Conservation (phyloP, 2,329 filamentous ascomycete genomes). For the Cladosporium austrohemisphaericum region DNA sequence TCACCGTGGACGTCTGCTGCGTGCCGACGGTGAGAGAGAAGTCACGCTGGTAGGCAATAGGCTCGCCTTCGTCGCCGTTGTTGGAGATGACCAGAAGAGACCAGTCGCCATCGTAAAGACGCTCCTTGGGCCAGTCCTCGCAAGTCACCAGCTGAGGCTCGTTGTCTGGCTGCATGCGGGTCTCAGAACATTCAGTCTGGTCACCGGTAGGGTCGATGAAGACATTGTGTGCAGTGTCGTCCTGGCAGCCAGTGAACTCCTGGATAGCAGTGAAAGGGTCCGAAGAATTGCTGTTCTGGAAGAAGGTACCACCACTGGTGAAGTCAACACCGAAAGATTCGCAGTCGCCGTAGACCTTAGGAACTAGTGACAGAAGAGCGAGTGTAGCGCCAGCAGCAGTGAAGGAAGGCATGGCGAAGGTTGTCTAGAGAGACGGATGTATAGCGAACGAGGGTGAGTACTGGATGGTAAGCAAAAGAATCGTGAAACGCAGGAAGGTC, state of each 20-base stretch:
- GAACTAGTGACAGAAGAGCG: constrained; percentile 15
- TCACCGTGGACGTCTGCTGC: constrained; percentile 31
- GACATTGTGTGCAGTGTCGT: constrained; percentile 40
- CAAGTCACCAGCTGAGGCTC: constrained; percentile 40
- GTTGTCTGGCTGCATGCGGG: constrained; percentile 39
- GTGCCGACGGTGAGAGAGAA: constrained; percentile 36
- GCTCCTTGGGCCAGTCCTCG: constrained; percentile 33
- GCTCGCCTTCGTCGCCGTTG: constrained; percentile 38
- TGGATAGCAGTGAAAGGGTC: constrained; percentile 43
- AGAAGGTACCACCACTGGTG: constrained; percentile 42
- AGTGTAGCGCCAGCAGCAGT: constrained; percentile 14
- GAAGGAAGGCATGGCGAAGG: constrained; percentile 15
- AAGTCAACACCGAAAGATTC: constrained; percentile 39
- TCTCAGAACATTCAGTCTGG: constrained; percentile 41
- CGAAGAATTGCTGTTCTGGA: constrained; percentile 42
- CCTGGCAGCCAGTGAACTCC: constrained; percentile 43
- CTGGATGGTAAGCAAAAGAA: background rate
- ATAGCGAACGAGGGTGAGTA: background rate
- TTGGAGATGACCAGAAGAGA: constrained; percentile 43
- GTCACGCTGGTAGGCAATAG: constrained; percentile 46
- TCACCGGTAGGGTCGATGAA: constrained; percentile 40
- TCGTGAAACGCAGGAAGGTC: background rate
- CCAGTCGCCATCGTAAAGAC: constrained; percentile 44
- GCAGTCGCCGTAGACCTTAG: constrained; percentile 19
- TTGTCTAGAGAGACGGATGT: background rate